A percentile compares a stretch with the other conserved stretches of the same genome.
Evolutionary conservation across 2,329 filamentous ascomycete genomes (phyloP).

Genomic region (Monilinia laxa): DNA sequence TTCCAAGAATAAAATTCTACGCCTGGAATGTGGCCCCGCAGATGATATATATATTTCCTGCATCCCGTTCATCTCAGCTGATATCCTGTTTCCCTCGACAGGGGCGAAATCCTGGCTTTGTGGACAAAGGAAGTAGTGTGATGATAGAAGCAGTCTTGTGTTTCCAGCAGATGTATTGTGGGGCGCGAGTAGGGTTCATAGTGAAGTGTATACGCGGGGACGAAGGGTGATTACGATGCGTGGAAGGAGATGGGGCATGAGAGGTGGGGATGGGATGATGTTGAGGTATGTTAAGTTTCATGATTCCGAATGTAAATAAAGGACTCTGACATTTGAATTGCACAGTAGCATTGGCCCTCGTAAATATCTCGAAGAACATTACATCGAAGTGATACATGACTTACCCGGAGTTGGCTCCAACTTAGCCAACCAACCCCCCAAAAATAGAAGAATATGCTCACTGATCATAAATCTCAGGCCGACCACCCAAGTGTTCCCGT

Average conservation of each 20-base stretch:
- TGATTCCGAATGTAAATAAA: background rate
- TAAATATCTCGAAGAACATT: conserved; percentile 20
- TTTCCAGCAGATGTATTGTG: too few relatives aligned
- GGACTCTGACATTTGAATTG: background rate
- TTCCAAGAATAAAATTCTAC: too few relatives aligned
- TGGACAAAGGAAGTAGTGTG: too few relatives aligned
- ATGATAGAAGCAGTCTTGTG: too few relatives aligned
- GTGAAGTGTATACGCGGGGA: too few relatives aligned
- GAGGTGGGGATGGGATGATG: conserved; percentile 46
- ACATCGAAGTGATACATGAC: conserved; percentile 16
- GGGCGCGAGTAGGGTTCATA: too few relatives aligned
- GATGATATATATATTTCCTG: too few relatives aligned
- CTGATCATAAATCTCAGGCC: background rate
- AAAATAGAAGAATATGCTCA: background rate
- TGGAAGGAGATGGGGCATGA: conserved; percentile 49
- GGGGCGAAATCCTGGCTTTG: too few relatives aligned
- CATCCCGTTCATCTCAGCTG: too few relatives aligned
- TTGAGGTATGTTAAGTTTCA: conserved; percentile 30
- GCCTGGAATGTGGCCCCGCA: too few relatives aligned
- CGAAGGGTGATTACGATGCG: conserved; percentile 44
- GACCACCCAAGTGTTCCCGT: conserved; percentile 22
- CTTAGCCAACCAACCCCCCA: background rate
- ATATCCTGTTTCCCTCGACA: too few relatives aligned
- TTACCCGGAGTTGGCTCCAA: conserved; percentile 21
- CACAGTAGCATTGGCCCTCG: conserved; percentile 19